phyloP scores from a whole-genome alignment of 2,329 filamentous ascomycete genomes.

The Claviceps maximensis region DNA sequence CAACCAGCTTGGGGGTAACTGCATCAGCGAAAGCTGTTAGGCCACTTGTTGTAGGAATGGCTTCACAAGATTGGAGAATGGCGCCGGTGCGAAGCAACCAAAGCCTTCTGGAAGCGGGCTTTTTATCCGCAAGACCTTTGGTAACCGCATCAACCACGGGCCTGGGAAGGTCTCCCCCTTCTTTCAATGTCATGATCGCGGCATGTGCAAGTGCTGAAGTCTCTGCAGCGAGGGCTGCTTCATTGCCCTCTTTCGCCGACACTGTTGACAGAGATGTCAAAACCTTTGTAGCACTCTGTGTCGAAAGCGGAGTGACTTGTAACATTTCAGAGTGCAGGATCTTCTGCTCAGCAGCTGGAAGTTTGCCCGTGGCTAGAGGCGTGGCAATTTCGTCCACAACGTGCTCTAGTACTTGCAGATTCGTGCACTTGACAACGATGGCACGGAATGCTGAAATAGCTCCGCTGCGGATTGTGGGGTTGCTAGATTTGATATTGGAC shows the following conservation, averaged over 20 bases:
- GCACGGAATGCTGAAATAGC: slow-evolving; percentile 61
- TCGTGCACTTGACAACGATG: slow-evolving; percentile 48
- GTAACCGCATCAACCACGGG: slow-evolving; percentile 54
- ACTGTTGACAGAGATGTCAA: slow-evolving; percentile 52
- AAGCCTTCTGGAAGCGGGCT: slow-evolving; percentile 57
- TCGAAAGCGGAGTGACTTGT: slow-evolving; percentile 45
- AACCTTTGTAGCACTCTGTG: slow-evolving; percentile 51
- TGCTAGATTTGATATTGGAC: slow-evolving; percentile 86
- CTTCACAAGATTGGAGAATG: slow-evolving; percentile 45
- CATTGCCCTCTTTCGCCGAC: slow-evolving; percentile 77
- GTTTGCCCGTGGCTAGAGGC: slow-evolving; percentile 72
- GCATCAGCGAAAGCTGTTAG: slow-evolving; percentile 39
- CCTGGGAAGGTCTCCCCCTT: slow-evolving; percentile 49
- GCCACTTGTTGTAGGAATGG: slow-evolving; percentile 32
- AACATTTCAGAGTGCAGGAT: slow-evolving; percentile 74
- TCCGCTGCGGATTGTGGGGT: slow-evolving; percentile 60
- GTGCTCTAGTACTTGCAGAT: slow-evolving; percentile 47
- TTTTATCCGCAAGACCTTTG: slow-evolving; percentile 81
- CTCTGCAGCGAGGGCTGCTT: slow-evolving; percentile 65
- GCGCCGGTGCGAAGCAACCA: slow-evolving; percentile 70
- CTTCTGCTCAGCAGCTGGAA: slow-evolving; percentile 74
- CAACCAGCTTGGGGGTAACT: slow-evolving; percentile 42
- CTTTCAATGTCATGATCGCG: slow-evolving; percentile 46
- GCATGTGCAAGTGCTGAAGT: slow-evolving; percentile 57
- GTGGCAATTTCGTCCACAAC: slow-evolving; percentile 64